phyloP scores from a whole-genome alignment of 2,329 filamentous ascomycete genomes.

The Aspergillus pseudoterreus region DNA sequence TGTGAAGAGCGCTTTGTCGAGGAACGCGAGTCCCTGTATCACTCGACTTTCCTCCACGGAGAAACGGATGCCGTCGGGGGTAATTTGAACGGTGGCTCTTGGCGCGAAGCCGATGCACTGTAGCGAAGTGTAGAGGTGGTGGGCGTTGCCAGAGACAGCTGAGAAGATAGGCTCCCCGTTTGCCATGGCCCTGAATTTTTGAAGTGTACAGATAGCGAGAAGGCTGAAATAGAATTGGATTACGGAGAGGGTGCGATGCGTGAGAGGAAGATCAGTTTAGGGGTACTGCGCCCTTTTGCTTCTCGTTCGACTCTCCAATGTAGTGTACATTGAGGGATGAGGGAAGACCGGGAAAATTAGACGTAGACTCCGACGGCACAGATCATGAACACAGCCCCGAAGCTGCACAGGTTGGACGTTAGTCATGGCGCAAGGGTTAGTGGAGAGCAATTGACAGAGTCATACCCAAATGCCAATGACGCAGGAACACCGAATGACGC shows the following conservation, averaged over 20 bases:
- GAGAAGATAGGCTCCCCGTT: slow-evolving; percentile 49
- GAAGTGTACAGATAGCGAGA: slow-evolving; percentile 6
- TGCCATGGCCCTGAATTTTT: slow-evolving; percentile 12
- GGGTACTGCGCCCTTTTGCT: slow-evolving; percentile 22
- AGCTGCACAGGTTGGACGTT: slow-evolving; percentile 49
- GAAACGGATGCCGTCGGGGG: slow-evolving; percentile 79
- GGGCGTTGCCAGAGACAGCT: slow-evolving; percentile 59
- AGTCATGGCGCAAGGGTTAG: slow-evolving; percentile 6
- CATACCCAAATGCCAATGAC: slow-evolving; percentile 85
- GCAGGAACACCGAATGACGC: slow-evolving; percentile 78
- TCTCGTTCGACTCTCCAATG: slow-evolving; percentile 27
- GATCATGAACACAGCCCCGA: slow-evolving; percentile 97
- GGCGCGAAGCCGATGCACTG: slow-evolving; percentile 60
- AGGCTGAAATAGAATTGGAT: slow-evolving; percentile 12
- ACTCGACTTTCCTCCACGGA: slow-evolving; percentile 83
- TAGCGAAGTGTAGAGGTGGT: slow-evolving; percentile 58
- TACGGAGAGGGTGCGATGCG: slow-evolving; percentile 11
- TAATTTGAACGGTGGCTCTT: slow-evolving; percentile 68
- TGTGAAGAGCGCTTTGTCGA: slow-evolving; percentile 85
- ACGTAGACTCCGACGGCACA: slow-evolving; percentile 98
- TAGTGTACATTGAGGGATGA: slow-evolving; percentile 32
- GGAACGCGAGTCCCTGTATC: slow-evolving; percentile 85
- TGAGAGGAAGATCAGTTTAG: slow-evolving; percentile 27
- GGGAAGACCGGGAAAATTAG: slow-evolving; percentile 44
- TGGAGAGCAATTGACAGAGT: slow-evolving; percentile 17